Percentiles rank a stretch among this genome's conserved stretches.
Evolutionary conservation across 495 filamentous ascomycete species (phyloP).

Genomic region (Penicillium manginii): DNA sequence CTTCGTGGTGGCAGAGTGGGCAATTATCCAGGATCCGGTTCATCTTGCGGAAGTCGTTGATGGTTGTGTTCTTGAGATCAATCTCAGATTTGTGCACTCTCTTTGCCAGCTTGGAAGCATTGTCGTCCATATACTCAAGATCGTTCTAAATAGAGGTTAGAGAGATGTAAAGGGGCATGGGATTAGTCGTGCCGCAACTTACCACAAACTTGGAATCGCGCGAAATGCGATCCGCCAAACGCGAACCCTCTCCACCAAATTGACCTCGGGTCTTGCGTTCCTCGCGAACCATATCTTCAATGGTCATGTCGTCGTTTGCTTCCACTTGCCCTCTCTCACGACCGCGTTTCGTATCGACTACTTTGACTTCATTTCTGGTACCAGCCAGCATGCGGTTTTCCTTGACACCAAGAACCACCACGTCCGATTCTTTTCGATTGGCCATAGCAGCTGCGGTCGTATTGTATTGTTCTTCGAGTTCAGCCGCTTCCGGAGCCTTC

Average conservation of each 20-base stretch:
- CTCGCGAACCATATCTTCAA: conserved; percentile 94
- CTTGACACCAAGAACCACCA: conserved; percentile 84
- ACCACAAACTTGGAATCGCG: conserved; percentile 89
- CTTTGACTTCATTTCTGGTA: conserved; percentile 72
- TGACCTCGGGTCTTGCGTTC: conserved; percentile 82
- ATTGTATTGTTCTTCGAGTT: conserved; percentile 87
- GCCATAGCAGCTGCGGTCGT: conserved; percentile 62
- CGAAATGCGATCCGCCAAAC: conserved; percentile 87
- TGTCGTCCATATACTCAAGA: conserved; percentile 96
- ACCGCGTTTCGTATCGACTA: conserved; percentile 74
- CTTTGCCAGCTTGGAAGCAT: conserved; percentile 87
- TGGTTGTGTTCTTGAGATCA: conserved; percentile 85
- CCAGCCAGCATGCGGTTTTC: conserved; percentile 85
- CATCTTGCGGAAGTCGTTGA: conserved; percentile 88
- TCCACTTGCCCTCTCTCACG: conserved; percentile 77
- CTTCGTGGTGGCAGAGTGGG: conserved; percentile 91
- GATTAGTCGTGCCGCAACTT: conserved; percentile 20
- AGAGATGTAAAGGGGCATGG: neutral
- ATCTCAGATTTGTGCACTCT: conserved; percentile 86
- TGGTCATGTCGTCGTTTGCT: conserved; percentile 93
- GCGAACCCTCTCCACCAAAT: conserved; percentile 76
- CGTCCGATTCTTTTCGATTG: conserved; percentile 62
- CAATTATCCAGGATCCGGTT: conserved; percentile 86
- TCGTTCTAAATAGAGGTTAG: conserved; percentile 64
- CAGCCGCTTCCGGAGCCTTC: conserved; percentile 68